Conservation (phyloP, 1,284 basidiomycete species). For the Ganoderma resinaceum region DNA sequence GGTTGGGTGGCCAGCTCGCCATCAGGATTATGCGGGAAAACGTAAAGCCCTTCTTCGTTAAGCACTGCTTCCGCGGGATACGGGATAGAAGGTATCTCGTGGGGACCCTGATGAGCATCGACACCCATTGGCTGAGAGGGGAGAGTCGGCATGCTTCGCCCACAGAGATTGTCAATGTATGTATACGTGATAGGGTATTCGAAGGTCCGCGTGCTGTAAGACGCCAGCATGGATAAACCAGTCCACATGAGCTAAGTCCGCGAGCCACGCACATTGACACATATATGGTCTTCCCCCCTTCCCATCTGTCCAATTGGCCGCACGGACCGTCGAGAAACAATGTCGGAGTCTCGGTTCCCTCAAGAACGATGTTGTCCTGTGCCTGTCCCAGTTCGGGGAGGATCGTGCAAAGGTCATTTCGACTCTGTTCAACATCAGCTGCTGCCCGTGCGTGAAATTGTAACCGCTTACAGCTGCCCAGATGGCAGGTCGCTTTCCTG, state of each 20-base stretch:
- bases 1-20: conserved; percentile 3
- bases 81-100: background rate
- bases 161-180: background rate
- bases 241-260: background rate
- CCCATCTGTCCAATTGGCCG: conserved; percentile 27
- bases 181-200: background rate
- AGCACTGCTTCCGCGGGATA: background rate
- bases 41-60: conserved; percentile 1
- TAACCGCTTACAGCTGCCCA: background rate
- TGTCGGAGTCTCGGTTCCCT: conserved; percentile 23
- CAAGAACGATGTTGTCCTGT: conserved; percentile 23
- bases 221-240: background rate
- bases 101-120: conserved; percentile 1
- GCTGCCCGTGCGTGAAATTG: background rate
- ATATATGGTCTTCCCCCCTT: conserved; percentile 25
- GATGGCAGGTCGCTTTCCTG: background rate
- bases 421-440: conserved; percentile 21
- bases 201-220: conserved; percentile 15
- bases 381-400: conserved; percentile 23
- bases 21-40: background rate
- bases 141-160: background rate
- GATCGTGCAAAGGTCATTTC: conserved; percentile 25
- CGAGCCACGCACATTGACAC: conserved; percentile 26
- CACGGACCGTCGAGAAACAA: conserved; percentile 26
- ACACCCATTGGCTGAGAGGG: background rate